Evolutionary conservation across 2,329 filamentous ascomycete genomes (phyloP).

Genomic region (Sporothrix pseudoabietina): DNA sequence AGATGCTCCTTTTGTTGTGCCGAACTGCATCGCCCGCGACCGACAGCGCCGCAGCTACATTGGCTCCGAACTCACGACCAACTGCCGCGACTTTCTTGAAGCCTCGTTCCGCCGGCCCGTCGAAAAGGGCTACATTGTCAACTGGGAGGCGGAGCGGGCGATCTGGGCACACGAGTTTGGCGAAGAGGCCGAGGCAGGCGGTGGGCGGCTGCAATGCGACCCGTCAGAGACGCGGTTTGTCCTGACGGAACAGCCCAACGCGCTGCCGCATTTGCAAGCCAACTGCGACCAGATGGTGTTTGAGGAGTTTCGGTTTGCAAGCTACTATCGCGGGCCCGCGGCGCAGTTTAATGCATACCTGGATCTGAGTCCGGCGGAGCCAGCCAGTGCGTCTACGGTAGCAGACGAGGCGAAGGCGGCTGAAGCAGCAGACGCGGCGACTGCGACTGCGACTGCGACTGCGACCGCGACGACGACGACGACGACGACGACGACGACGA

Average conservation of each 20-base stretch:
- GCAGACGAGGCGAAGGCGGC: neutral
- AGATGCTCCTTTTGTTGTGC: slow-evolving; percentile 66
- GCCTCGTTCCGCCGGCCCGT: slow-evolving; percentile 84
- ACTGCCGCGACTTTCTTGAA: slow-evolving; percentile 87
- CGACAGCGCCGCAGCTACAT: slow-evolving; percentile 79
- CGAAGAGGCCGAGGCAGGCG: neutral
- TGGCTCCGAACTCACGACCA: slow-evolving; percentile 69
- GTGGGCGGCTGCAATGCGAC: slow-evolving; percentile 62
- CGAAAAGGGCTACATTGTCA: slow-evolving; percentile 92
- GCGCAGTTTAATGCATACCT: slow-evolving; percentile 80
- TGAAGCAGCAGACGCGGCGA: neutral
- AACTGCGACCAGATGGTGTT: slow-evolving; percentile 97
- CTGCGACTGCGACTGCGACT: neutral
- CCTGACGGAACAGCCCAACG: slow-evolving; percentile 83
- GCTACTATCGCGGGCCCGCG: slow-evolving; percentile 75
- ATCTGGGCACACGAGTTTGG: slow-evolving; percentile 91
- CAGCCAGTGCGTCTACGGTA: neutral
- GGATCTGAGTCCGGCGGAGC: slow-evolving; percentile 47
- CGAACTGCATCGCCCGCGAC: slow-evolving; percentile 86
- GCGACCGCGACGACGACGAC: neutral
- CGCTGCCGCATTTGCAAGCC: slow-evolving; percentile 75
- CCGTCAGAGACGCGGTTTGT: slow-evolving; percentile 81
- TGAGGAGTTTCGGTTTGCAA: slow-evolving; percentile 92
- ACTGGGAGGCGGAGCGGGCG: slow-evolving; percentile 94
- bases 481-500: neutral